Evolutionary conservation across 805 yeast genomes (phyloP).

Genomic region (Danielia oregonensis): DNA sequence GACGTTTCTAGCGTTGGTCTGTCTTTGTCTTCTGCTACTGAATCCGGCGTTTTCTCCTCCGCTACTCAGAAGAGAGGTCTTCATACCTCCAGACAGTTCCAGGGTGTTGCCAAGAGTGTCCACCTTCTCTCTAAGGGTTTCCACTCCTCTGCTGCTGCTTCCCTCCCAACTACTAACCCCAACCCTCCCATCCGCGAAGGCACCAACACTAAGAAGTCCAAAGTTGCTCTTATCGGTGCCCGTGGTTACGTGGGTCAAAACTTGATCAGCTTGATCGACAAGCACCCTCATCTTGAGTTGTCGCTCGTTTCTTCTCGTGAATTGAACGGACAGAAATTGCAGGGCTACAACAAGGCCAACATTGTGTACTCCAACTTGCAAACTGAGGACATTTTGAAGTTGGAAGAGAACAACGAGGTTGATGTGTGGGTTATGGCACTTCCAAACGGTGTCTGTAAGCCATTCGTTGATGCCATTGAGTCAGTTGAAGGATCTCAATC

Average conservation of each 20-base stretch:
- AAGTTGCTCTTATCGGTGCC: slow-evolving; percentile 95
- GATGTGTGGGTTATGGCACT: slow-evolving; percentile 99
- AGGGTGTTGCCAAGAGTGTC: no score
- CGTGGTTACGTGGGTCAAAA: slow-evolving; percentile 98
- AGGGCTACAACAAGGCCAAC: slow-evolving; percentile 81
- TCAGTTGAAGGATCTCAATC: slow-evolving; percentile 60
- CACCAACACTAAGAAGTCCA: slow-evolving; percentile 55
- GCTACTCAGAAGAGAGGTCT: slow-evolving; percentile 51
- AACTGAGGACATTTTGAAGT: slow-evolving; percentile 74
- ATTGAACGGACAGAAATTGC: slow-evolving; percentile 77
- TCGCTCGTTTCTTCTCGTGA: slow-evolving; percentile 96
- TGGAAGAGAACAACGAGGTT: slow-evolving; percentile 74
- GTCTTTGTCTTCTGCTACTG: slow-evolving; percentile 34
- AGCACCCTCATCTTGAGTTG: slow-evolving; percentile 83
- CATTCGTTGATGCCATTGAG: slow-evolving; percentile 78
- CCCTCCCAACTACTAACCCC: slow-evolving; percentile 40
- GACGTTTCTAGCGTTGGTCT: slow-evolving; percentile 33
- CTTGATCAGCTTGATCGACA: slow-evolving; percentile 78
- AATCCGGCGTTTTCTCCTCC: slow-evolving; percentile 46
- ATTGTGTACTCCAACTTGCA: slow-evolving; percentile 82
- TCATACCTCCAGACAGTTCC: slow-evolving; percentile 18
- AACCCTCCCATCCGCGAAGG: slow-evolving; percentile 72
- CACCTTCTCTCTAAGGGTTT: neutral
- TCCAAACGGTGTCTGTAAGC: slow-evolving; percentile 95
- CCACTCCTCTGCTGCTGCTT: slow-evolving; percentile 7